A percentile compares a stretch with the other conserved stretches of the same genome.
Conservation (phyloP, 305 asterid species). For the Coffea humblotiana region DNA sequence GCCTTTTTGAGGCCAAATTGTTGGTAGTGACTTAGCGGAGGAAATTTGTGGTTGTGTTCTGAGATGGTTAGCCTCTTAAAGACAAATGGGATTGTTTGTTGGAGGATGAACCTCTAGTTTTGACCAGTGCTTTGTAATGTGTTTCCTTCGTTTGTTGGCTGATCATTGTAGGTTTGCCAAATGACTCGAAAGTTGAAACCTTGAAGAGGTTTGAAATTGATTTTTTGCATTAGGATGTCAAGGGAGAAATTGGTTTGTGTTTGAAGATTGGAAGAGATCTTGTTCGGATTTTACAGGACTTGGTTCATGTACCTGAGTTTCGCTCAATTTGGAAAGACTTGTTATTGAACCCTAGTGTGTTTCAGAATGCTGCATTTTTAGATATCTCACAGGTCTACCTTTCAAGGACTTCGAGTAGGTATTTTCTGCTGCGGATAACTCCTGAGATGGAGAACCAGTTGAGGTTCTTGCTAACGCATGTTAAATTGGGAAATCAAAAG, state of each 20-base stretch:
- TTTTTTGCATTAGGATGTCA: conserved; percentile 58
- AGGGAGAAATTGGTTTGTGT: conserved; percentile 62
- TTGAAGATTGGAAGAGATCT: conserved; percentile 84
- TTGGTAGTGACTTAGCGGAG: conserved; percentile 74
- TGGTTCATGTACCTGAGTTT: conserved; percentile 74
- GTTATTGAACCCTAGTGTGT: conserved; percentile 52
- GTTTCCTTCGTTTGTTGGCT: conserved; percentile 68
- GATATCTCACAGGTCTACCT: conserved; percentile 60
- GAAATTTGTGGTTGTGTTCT: conserved; percentile 70
- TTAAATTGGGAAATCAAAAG: conserved; percentile 67
- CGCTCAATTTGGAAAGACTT: conserved; percentile 71
- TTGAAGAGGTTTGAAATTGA: conserved; percentile 64
- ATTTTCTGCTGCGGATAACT: conserved; percentile 67
- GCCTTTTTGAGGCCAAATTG: conserved; percentile 76
- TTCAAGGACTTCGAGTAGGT: conserved; percentile 53
- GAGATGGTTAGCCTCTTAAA: conserved; percentile 61
- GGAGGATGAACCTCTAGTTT: conserved; percentile 61
- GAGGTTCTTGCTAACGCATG: conserved; percentile 72
- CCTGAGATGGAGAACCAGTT: conserved; percentile 89
- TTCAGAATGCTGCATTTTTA: conserved; percentile 43
- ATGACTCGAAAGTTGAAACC: conserved; percentile 42
- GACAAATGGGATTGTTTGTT: conserved; percentile 58
- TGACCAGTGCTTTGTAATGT: conserved; percentile 70
- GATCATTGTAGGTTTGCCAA: conserved; percentile 60
- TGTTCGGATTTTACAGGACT: conserved; percentile 81